Evolutionary conservation across 2,329 filamentous ascomycete species (phyloP).

Genomic region (Kalmusia sp.): DNA sequence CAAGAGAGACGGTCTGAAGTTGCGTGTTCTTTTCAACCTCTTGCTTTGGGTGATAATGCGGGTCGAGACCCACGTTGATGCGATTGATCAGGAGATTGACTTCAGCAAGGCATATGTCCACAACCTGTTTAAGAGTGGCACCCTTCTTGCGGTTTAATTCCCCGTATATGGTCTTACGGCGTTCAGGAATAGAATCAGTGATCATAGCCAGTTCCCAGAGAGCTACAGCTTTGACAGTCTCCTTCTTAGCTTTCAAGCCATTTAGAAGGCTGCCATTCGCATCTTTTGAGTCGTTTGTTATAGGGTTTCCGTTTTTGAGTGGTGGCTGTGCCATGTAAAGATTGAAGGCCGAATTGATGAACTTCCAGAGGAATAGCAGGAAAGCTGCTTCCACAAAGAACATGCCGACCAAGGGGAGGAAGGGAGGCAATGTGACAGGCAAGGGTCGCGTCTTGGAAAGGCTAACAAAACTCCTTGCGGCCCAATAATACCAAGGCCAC

Average conservation of each 20-base stretch:
- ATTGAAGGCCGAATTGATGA: slow-evolving; percentile 78
- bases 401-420: slow-evolving; percentile 63
- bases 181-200: slow-evolving; percentile 73
- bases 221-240: slow-evolving; percentile 79
- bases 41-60: slow-evolving; percentile 26
- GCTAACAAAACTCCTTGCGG: slow-evolving; percentile 67
- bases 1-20: slow-evolving; percentile 48
- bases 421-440: slow-evolving; percentile 64
- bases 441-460: slow-evolving; percentile 70
- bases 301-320: slow-evolving; percentile 80
- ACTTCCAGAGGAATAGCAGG: slow-evolving; percentile 76
- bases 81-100: slow-evolving; percentile 72
- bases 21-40: slow-evolving; percentile 22
- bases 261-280: slow-evolving; percentile 89
- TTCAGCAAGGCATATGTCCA: slow-evolving; percentile 71
- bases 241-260: slow-evolving; percentile 83
- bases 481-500: slow-evolving; percentile 62
- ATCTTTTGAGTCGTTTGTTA: slow-evolving; percentile 86
- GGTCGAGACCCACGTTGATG: slow-evolving; percentile 61
- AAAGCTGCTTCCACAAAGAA: slow-evolving; percentile 65
- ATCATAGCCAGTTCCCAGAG: slow-evolving; percentile 91
- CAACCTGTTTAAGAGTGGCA: slow-evolving; percentile 82
- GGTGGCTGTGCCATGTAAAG: slow-evolving; percentile 82
- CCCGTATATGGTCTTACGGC: slow-evolving; percentile 81
- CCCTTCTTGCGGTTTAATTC: slow-evolving; percentile 86